phyloP scores from a whole-genome alignment of 495 filamentous ascomycete species.

The Lophiotrema nucula region DNA sequence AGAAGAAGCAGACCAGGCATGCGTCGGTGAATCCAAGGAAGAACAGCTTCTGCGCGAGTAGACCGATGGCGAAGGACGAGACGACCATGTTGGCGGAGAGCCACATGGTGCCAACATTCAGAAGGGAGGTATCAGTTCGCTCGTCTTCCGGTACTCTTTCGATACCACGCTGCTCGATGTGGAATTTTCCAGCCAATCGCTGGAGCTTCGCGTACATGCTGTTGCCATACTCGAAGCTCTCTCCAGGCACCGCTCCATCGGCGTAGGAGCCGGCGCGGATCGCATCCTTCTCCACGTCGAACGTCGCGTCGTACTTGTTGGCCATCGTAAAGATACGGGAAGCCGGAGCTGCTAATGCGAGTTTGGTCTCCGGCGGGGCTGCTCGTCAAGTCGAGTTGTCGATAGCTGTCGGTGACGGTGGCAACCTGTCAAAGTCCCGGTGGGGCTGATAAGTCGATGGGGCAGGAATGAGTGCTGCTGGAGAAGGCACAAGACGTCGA shows the following conservation, averaged over 20 bases:
- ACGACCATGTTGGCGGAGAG: slow-evolving; percentile 82
- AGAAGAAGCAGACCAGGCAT: slow-evolving; percentile 73
- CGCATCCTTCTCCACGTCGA: slow-evolving; percentile 30
- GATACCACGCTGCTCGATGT: slow-evolving; percentile 76
- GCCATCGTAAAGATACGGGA: slow-evolving; percentile 10
- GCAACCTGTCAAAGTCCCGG: background rate
- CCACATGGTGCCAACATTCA: slow-evolving; percentile 78
- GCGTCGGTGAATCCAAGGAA: slow-evolving; percentile 71
- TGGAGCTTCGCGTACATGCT: slow-evolving; percentile 65
- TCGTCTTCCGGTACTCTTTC: slow-evolving; percentile 77
- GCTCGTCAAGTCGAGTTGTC: background rate
- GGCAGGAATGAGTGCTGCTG: background rate
- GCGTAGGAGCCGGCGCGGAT: slow-evolving; percentile 23
- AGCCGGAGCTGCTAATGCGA: slow-evolving; percentile 13
- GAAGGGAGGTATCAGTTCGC: slow-evolving; percentile 60
- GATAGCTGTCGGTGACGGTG: background rate
- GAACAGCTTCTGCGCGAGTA: slow-evolving; percentile 66
- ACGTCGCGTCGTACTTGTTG: slow-evolving; percentile 20
- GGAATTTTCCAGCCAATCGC: slow-evolving; percentile 64
- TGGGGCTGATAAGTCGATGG: no score
- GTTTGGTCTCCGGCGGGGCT: slow-evolving; percentile 18
- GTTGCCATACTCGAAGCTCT: slow-evolving; percentile 62
- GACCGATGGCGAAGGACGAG: slow-evolving; percentile 77
- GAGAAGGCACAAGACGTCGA: background rate
- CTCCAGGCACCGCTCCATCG: slow-evolving; percentile 57